Base-by-base conservation (phyloP, 129 eudicot genomes). In the Heracleum sosnowskyi region DNA sequence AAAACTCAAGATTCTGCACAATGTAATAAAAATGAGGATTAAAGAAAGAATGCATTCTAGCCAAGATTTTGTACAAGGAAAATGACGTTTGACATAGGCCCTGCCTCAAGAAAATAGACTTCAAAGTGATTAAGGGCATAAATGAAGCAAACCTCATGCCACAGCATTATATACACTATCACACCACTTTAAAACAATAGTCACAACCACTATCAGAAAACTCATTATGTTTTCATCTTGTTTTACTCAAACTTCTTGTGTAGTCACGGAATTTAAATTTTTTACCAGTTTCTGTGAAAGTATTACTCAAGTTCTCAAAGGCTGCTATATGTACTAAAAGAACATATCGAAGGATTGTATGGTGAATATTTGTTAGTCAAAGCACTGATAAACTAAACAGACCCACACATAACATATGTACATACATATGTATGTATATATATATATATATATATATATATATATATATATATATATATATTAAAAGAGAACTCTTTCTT, bases 1-100 rank as follows among this genome's bases (percentile, higher is more conserved):
- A 78, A 81, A 84, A 80, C 62, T 82, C 79, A 47, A 76, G 15
- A 33, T 82, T 92, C 98, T 93, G 93, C 87, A 84, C 39, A 79
- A 60, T n/a, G 68, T n/a, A 26, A 12, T 12, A 75, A 68, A 72
- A 57, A 40, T 36, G 86, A 39, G 78, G 78, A 40, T 13, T 13
- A 22, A 34, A 66, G 34, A 22, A 33, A n/a, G 16, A n/a, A 57
- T n/a, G 66, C 37, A 17, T 20, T 74, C 36, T 42, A 51, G 11
- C 26, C 31, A 45, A 68, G 34, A 57, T 60, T 60, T 60, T 60
- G 68, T 60, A 11, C 16, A 53, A 53, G 62, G 62, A 22, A 53
- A 53, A 53, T 53, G 69, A 26, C 31, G 2, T 13, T 28, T 1
- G 64, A n/a, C 33, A 28, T 60, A 2, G 13, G 31, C 3, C 34